phyloP scores from a whole-genome alignment of 495 filamentous ascomycete species.

The Pseudoneurospora amorphoporcata region DNA sequence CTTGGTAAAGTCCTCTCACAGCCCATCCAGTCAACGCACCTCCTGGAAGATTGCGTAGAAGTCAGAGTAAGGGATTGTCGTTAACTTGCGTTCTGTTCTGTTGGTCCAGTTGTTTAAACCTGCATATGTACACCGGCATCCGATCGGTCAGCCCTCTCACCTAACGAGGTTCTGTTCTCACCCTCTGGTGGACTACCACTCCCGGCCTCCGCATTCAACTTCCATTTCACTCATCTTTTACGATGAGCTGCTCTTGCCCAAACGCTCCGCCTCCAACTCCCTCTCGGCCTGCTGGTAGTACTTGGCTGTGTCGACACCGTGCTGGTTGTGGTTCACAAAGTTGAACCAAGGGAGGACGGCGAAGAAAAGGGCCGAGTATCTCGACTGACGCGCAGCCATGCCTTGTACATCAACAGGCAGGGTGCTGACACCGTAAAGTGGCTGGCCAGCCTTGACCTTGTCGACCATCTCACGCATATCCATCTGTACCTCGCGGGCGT shows the following conservation, averaged over 20 bases:
- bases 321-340: slow-evolving; percentile 93
- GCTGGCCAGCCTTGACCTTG: slow-evolving; percentile 81
- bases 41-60: not conserved
- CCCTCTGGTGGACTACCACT: not conserved
- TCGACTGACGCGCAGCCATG: slow-evolving; percentile 81
- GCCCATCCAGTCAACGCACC: not conserved
- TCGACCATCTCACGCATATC: slow-evolving; percentile 98
- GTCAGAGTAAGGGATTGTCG: not conserved
- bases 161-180: not conserved
- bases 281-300: slow-evolving; percentile 95
- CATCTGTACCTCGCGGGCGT: slow-evolving; percentile 81
- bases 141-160: slow-evolving; percentile 6
- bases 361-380: slow-evolving; percentile 74
- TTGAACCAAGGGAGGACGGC: slow-evolving; percentile 93
- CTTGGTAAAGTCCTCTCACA: not conserved
- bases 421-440: slow-evolving; percentile 75
- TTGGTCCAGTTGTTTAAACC: slow-evolving; percentile 12
- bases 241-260: slow-evolving; percentile 14
- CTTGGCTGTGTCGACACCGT: slow-evolving; percentile 95
- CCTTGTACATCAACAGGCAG: slow-evolving; percentile 85
- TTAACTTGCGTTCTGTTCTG: not conserved
- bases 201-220: not conserved
- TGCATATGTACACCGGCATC: slow-evolving; percentile 20
- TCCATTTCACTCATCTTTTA: not conserved
- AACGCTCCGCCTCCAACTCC: slow-evolving; percentile 72